Conservation (phyloP, 805 yeast species). For the Monosporozyma servazzii region DNA sequence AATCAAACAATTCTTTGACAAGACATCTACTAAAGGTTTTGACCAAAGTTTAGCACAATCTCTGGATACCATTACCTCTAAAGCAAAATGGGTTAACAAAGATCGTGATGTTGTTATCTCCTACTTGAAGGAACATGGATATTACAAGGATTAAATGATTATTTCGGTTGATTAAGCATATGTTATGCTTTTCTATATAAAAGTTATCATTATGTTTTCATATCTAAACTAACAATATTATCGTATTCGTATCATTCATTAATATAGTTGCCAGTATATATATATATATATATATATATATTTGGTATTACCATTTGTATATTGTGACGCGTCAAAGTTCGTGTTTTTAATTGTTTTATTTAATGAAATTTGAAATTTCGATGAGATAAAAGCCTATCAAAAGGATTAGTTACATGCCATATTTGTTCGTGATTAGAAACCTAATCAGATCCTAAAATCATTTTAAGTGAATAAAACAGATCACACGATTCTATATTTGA, state of each 20-base stretch:
- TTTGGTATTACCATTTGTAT: neutral
- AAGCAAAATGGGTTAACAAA: constrained; percentile 49
- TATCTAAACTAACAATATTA: neutral
- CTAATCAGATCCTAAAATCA: neutral
- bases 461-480: neutral
- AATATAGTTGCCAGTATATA: neutral
- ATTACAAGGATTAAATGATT: neutral
- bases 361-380: neutral
- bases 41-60: constrained; percentile 57
- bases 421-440: neutral
- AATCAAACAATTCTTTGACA: constrained; percentile 42
- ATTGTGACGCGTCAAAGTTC: neutral
- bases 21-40: constrained; percentile 51
- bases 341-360: neutral
- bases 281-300: too few species aligned
- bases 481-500: neutral
- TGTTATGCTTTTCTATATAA: too few species aligned
- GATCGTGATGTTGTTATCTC: constrained; percentile 39
- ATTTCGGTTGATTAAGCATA: neutral
- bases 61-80: constrained; percentile 50
- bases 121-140: constrained; percentile 37
- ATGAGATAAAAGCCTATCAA: neutral
- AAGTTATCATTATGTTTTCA: neutral
- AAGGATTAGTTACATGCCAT: neutral
- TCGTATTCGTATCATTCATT: neutral